Base-by-base conservation (phyloP, 2,329 filamentous ascomycete species). In the Tothia fuscella region DNA sequence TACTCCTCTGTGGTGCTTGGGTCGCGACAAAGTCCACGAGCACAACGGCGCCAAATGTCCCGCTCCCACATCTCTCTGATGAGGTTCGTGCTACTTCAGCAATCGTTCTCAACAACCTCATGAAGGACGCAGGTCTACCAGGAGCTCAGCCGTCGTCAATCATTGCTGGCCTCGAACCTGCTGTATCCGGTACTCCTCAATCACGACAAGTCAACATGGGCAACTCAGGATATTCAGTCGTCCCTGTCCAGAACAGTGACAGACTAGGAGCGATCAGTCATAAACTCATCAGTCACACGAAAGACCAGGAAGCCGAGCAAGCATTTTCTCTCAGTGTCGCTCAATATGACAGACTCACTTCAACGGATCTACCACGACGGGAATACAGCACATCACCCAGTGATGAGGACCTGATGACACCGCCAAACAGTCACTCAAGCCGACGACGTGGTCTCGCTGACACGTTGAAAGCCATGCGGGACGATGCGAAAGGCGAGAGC, bases 1-100 rank as follows among this genome's bases (percentile, higher is more conserved):
- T 95, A 51, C 82, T 98, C 56, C 81, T 98, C 42, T 88, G 94
- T 49, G 91, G 91, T 57, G 91, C 91, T 41, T 94, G 95, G 57
- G 87, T 96, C 52, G 82, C 91, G 47, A 95, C 89, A 24, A 93
- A 88, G 64, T 78, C 79, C 49, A 77, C 79, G 33, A 70, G 80
- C 16, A 78, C 78, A 51, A 75, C 78, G 33, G 70, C 79, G 13
- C 67, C 73, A n/a, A 51, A 61, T 31, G 76, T 79, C 29, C 76
- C 77, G 50, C 79, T 93, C 51, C 82, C 83, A 38, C 75, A 75
- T 43, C 80, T 89, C 56, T 82, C 85, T 26, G 82, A 89, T 43
- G 82, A 89, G 52, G 77, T 91, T 43, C 80, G 83, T 46, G 80
- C 76, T 49, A 83, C 82, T 30, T 86, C 84, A 12, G 80, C 82